These are phyloP conservation scores for Globisporangium irregulare DNA, from an alignment of 352 stramenopile genomes.

Conservation along the genomic window DNA sequence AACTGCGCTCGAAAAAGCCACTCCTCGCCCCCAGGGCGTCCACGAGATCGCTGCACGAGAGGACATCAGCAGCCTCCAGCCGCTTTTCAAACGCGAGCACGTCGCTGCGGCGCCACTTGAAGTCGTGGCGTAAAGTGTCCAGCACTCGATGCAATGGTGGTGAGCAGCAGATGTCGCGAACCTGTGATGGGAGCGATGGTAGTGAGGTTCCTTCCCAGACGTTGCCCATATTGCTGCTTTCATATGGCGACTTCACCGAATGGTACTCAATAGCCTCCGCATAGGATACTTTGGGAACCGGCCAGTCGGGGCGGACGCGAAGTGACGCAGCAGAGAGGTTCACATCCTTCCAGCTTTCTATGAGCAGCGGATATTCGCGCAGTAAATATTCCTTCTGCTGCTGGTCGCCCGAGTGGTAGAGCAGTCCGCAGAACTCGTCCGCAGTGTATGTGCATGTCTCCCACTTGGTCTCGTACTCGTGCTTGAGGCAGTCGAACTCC, in stretches of 20 bases:
- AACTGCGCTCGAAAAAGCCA: slow-evolving; percentile 38
- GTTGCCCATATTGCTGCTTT: neutral
- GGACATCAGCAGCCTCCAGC: slow-evolving; percentile 39
- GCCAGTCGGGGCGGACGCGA: slow-evolving; percentile 40
- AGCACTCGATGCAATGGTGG: slow-evolving; percentile 26
- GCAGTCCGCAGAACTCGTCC: slow-evolving; percentile 62
- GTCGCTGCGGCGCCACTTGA: slow-evolving; percentile 38
- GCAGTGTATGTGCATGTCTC: slow-evolving; percentile 65
- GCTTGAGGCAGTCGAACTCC: slow-evolving; percentile 50
- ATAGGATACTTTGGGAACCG: slow-evolving; percentile 23
- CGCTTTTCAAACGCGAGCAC: slow-evolving; percentile 30
- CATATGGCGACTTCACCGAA: neutral
- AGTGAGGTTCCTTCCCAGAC: neutral
- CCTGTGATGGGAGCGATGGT: neutral
- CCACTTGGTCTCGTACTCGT: slow-evolving; percentile 48
- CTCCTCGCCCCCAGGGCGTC: slow-evolving; percentile 25
- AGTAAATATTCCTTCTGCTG: slow-evolving; percentile 46
- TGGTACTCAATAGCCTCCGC: slow-evolving; percentile 20
- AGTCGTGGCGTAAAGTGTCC: slow-evolving; percentile 33
- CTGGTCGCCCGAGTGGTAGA: slow-evolving; percentile 48
- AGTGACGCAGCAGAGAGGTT: slow-evolving; percentile 13
- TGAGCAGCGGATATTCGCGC: slow-evolving; percentile 54
- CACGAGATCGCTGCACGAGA: slow-evolving; percentile 40
- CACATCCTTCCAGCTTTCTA: slow-evolving; percentile 48
- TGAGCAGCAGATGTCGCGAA: slow-evolving; percentile 25